Evolutionary conservation across 179 eudicot genomes (phyloP).

Genomic region (Patellifolia procumbens): DNA sequence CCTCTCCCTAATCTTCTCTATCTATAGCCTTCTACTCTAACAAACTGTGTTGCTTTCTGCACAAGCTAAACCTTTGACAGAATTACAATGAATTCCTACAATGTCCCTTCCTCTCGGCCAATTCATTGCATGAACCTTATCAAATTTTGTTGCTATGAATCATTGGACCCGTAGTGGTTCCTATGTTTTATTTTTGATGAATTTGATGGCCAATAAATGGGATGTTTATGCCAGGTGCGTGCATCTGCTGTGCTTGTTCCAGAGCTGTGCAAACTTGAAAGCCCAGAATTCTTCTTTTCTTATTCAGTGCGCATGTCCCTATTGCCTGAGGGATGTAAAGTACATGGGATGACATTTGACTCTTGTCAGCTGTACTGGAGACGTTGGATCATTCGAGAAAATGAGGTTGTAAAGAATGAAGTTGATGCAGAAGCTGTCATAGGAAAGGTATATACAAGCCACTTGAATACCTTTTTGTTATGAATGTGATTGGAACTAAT

Average conservation of each 20-base stretch:
- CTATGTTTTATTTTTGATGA: not conserved
- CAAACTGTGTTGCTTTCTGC: too few species aligned
- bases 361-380: constrained; percentile 88
- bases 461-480: not conserved
- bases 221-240: constrained; percentile 59
- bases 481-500: not conserved
- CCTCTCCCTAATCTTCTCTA: too few species aligned
- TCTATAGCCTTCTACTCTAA: too few species aligned
- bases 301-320: constrained; percentile 91
- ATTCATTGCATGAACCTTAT: too few species aligned
- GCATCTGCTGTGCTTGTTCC: constrained; percentile 85
- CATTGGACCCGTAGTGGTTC: too few species aligned
- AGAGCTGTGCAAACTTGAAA: constrained; percentile 51
- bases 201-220: not conserved
- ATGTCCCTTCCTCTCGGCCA: too few species aligned
- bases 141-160: too few species aligned
- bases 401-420: constrained; percentile 47
- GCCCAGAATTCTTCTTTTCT: constrained; percentile 43
- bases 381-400: constrained; percentile 69
- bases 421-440: constrained; percentile 76
- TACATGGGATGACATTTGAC: constrained; percentile 50
- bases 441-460: constrained; percentile 62
- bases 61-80: too few species aligned
- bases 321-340: constrained; percentile 68
- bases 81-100: too few species aligned